Percentiles rank a stretch among this genome's conserved stretches.
Evolutionary conservation across 257 asterid species (phyloP).

Genomic region (Primulina eburnea): DNA sequence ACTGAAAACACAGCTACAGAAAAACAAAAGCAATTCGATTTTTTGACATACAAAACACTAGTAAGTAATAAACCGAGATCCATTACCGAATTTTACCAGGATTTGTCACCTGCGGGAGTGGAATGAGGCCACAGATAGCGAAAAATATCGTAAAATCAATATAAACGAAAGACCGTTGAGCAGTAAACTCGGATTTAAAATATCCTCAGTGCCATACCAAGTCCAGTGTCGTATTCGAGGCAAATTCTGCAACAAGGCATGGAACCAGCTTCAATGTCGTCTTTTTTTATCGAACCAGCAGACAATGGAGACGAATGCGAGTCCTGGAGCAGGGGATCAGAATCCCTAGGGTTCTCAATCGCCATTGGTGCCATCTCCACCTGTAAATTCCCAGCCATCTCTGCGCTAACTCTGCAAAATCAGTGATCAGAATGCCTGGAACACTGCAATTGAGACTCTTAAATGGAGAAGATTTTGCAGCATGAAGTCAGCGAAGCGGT

Average conservation of each 20-base stretch:
- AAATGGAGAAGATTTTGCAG: not conserved
- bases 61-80: not conserved
- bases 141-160: not conserved
- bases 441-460: not conserved
- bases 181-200: not conserved
- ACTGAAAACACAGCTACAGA: not conserved
- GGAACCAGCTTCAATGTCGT: constrained; percentile 46
- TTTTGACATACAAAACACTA: not conserved
- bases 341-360: constrained; percentile 32
- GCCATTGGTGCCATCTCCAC: constrained; percentile 33
- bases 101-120: not conserved
- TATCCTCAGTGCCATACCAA: constrained; percentile 28
- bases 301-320: constrained; percentile 9
- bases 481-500: not conserved
- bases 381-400: constrained; percentile 19
- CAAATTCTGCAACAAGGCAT: constrained; percentile 52
- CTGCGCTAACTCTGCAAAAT: not conserved
- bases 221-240: constrained; percentile 41
- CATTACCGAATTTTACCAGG: not conserved
- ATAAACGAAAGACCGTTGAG: not conserved
- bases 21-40: not conserved
- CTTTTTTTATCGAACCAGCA: constrained; percentile 28
- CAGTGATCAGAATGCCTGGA: not conserved
- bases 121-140: not conserved
- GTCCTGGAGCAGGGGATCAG: constrained; percentile 44